A percentile compares a stretch with the other conserved stretches of the same genome.
Conservation (phyloP, 352 stramenopile species). For the Detonula confervacea region DNA sequence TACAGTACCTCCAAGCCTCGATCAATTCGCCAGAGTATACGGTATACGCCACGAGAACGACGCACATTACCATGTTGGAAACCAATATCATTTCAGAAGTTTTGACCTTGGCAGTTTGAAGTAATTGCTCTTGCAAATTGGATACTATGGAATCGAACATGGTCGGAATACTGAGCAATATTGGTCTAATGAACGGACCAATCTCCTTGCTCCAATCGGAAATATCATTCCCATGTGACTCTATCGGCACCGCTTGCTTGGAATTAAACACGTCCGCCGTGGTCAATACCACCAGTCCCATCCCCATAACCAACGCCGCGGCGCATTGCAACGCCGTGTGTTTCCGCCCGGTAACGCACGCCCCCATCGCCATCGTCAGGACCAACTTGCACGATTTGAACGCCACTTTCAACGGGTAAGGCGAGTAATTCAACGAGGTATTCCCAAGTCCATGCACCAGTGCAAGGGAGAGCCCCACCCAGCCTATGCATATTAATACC, state of each 20-base stretch:
- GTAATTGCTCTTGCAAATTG: constrained; percentile 63
- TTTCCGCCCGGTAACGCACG: constrained; percentile 41
- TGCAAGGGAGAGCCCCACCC: constrained; percentile 46
- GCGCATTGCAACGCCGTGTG: constrained; percentile 52
- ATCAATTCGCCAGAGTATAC: constrained; percentile 48
- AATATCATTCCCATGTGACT: not conserved
- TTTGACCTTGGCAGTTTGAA: constrained; percentile 50
- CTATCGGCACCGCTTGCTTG: constrained; percentile 8
- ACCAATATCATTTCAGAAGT: constrained; percentile 58
- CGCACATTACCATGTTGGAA: constrained; percentile 55
- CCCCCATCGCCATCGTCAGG: constrained; percentile 53
- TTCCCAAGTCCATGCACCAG: constrained; percentile 59
- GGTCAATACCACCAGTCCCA: constrained; percentile 52
- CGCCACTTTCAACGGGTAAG: constrained; percentile 67
- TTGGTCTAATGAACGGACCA: constrained; percentile 42
- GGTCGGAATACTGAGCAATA: constrained; percentile 47
- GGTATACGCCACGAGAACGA: constrained; percentile 50
- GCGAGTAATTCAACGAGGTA: constrained; percentile 49
- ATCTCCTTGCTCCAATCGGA: constrained; percentile 10
- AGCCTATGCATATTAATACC: constrained; percentile 27
- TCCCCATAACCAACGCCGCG: constrained; percentile 57
- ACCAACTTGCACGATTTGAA: constrained; percentile 70
- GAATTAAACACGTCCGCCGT: constrained; percentile 40
- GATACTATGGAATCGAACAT: constrained; percentile 60
- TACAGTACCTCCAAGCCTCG: constrained; percentile 40